Percentiles rank a stretch among this genome's conserved stretches.
phyloP scores from a whole-genome alignment of 352 stramenopile genomes.

The Globisporangium spiculum region DNA sequence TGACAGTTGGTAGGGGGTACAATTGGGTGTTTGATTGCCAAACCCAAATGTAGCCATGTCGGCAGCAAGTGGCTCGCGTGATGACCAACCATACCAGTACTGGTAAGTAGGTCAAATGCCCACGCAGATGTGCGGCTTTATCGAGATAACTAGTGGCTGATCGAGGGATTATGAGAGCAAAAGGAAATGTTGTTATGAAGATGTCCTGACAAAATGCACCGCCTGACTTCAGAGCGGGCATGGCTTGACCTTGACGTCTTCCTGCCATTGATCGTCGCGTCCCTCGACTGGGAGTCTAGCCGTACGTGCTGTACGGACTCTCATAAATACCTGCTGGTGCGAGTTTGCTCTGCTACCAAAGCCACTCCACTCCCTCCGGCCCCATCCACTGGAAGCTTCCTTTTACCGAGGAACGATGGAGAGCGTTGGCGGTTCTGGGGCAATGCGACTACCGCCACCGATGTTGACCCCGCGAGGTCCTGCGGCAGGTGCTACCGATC shows the following conservation, averaged over 20 bases:
- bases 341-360: not conserved
- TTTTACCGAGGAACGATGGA: constrained; percentile 7
- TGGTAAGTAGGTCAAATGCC: no score
- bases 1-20: not conserved
- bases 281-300: not conserved
- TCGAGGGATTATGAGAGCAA: no score
- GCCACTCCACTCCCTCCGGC: not conserved
- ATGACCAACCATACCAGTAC: no score
- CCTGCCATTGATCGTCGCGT: not conserved
- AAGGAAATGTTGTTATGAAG: not conserved
- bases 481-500: not conserved
- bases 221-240: not conserved
- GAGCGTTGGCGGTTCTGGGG: not conserved
- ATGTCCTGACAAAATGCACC: not conserved
- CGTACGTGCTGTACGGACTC: not conserved
- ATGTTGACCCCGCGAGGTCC: constrained; percentile 9
- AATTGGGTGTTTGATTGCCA: not conserved
- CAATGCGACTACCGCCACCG: not conserved
- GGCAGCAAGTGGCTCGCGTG: no score
- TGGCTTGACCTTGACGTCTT: not conserved
- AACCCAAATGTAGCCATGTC: not conserved
- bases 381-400: not conserved
- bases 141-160: no score
- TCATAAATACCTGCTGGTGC: constrained; percentile 1
- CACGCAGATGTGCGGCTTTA: no score